phyloP scores from a whole-genome alignment of 2,329 filamentous ascomycete genomes.

The Fusarium praegraminearum region DNA sequence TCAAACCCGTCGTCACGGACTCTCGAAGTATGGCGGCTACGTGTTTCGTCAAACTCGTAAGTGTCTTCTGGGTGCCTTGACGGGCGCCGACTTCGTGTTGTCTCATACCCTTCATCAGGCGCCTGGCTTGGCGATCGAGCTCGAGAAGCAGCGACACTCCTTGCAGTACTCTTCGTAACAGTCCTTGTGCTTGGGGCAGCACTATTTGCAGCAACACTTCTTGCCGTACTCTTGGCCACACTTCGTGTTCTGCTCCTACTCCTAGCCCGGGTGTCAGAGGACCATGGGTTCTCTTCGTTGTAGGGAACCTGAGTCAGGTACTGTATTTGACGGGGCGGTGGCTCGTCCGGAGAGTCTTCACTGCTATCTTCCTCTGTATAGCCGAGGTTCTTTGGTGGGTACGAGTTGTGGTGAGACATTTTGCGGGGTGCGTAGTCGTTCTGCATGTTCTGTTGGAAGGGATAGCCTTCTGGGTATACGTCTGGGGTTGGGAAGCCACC shows the following conservation, averaged over 20 bases:
- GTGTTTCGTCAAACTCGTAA: constrained; percentile 40
- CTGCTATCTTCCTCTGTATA: constrained; percentile 48
- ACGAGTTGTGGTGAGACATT: constrained; percentile 42
- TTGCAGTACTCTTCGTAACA: constrained; percentile 39
- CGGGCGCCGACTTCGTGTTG: constrained; percentile 55
- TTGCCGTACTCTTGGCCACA: constrained; percentile 34
- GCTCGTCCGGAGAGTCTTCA: constrained; percentile 40
- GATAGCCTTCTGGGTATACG: constrained; percentile 44
- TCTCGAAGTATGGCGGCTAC: constrained; percentile 38
- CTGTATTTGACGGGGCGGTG: constrained; percentile 35
- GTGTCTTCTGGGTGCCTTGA: constrained; percentile 50
- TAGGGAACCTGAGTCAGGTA: constrained; percentile 44
- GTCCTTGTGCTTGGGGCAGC: constrained; percentile 39
- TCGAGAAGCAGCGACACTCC: constrained; percentile 40
- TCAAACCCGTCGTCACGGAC: constrained; percentile 30
- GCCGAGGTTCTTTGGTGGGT: constrained; percentile 40
- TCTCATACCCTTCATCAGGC: constrained; percentile 52
- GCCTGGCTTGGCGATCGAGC: constrained; percentile 48
- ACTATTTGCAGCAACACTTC: constrained; percentile 32
- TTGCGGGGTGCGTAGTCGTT: constrained; percentile 42
- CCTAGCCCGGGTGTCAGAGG: constrained; percentile 22
- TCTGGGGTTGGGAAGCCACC: constrained; percentile 38
- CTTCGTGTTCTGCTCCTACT: constrained; percentile 39
- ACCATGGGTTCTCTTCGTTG: constrained; percentile 36
- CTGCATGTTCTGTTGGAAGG: constrained; percentile 35